Conservation (phyloP, 2,329 filamentous ascomycete genomes). For the Periconia digitata region DNA sequence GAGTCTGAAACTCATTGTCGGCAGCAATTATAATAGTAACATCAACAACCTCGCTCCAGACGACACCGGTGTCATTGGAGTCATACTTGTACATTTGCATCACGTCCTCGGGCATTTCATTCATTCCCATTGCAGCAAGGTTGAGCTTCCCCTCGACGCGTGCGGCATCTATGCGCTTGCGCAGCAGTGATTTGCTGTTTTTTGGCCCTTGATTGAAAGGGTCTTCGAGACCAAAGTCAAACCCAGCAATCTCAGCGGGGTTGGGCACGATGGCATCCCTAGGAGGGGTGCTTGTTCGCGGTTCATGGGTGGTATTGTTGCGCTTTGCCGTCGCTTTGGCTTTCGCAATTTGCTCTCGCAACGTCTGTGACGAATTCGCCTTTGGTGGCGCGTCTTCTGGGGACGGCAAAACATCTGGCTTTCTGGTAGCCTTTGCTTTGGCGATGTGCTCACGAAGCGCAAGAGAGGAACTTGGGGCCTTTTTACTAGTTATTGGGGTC, state of each 20-base stretch:
- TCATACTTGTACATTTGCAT: slow-evolving; percentile 88
- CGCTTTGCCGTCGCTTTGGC: slow-evolving; percentile 73
- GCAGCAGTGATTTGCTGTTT: slow-evolving; percentile 67
- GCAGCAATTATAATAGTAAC: slow-evolving; percentile 81
- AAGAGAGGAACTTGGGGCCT: slow-evolving; percentile 68
- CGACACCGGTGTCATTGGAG: slow-evolving; percentile 60
- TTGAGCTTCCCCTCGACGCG: slow-evolving; percentile 81
- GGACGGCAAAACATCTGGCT: slow-evolving; percentile 17
- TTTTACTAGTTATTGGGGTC: slow-evolving; percentile 37
- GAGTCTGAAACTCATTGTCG: slow-evolving; percentile 79
- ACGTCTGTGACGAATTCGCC: slow-evolving; percentile 72
- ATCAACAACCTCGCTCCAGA: slow-evolving; percentile 92
- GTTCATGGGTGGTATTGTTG: slow-evolving; percentile 20
- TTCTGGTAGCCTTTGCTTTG: slow-evolving; percentile 81
- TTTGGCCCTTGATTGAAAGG: slow-evolving; percentile 70
- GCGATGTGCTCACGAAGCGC: slow-evolving; percentile 89
- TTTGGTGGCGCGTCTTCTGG: slow-evolving; percentile 34
- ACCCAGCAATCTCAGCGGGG: slow-evolving; percentile 36
- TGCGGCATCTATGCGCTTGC: slow-evolving; percentile 71
- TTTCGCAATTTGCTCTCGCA: slow-evolving; percentile 91
- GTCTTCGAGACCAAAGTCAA: slow-evolving; percentile 62
- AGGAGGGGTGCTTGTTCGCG: slow-evolving; percentile 31
- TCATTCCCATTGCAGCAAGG: slow-evolving; percentile 80
- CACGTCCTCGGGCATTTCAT: slow-evolving; percentile 78
- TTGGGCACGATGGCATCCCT: slow-evolving; percentile 32